Evolutionary conservation across 352 stramenopile species (phyloP), one percentile per base, ranked within the genome.

Genomic region (Elongisporangium prolatum): DNA sequence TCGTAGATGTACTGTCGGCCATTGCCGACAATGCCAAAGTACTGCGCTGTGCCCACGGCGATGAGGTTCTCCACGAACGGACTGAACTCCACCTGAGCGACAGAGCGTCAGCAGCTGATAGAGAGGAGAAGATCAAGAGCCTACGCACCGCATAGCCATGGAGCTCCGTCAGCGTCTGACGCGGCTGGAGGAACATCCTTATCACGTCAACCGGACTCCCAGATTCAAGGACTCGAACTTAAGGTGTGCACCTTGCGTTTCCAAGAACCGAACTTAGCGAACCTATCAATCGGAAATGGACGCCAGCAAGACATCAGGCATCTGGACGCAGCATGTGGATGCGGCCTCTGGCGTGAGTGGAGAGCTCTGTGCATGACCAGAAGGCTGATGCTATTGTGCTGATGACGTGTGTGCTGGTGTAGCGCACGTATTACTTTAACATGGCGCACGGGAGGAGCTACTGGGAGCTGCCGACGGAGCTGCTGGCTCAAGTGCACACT

Each of bases 21-120:
- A 72, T 97, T 97, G 52, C 90, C 90, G 34, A 97, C 84, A 59
- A 97, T 96, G 0, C 90, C 90, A 71, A 96, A 97, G 74, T 97
- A 97, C 69, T 97, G 90, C 21, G 89, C 74, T 1, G 86, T 95
- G 49, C 86, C 88, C 7, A 97, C 84, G 6, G 89, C 86, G 21
- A 97, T 38, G 18, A 88, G 72, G 48, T 89, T 89, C 60, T 96
- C 89, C 48, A 89, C 65, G 59, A 97, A 97, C 21, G 90, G 90
- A 63, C 82, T 96, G 66, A 97, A 97, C 69, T 97, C 87, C 48
- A 96, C 86, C 84, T 96, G 59, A 20, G 50, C 21, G 9, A 14
- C 3, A 2, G 6, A 21, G 13, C 10, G 16, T 50, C 4, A 56
- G 52, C 9, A 18, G 8, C n/a, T 2, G 25, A 14, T 47, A 56